Percentiles rank a stretch among this genome's conserved stretches.
Evolutionary conservation across 164 flowering plant species (phyloP).

Genomic region (Vitis amurensis): DNA sequence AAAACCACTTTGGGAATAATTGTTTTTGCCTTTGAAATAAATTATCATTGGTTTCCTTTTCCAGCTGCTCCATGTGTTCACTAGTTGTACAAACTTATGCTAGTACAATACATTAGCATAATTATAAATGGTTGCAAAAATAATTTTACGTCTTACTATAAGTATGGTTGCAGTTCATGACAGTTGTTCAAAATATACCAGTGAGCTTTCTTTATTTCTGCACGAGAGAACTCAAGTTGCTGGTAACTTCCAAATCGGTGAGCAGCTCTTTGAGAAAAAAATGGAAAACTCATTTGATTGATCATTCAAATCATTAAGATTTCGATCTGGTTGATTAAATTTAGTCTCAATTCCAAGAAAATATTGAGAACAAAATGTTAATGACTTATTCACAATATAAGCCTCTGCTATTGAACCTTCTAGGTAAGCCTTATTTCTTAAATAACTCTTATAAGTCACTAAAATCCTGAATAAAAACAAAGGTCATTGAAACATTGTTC

Average conservation of each 20-base stretch:
- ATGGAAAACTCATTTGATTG: not conserved
- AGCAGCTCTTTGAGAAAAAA: not conserved
- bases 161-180: not conserved
- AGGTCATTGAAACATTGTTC: too few relatives aligned
- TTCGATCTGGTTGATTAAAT: not conserved
- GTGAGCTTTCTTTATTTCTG: not conserved
- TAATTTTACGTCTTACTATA: not conserved
- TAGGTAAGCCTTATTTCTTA: not conserved
- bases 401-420: conserved; percentile 3
- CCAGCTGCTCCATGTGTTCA: too few relatives aligned
- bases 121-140: too few relatives aligned
- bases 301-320: not conserved
- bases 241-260: not conserved
- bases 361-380: not conserved
- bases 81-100: too few relatives aligned
- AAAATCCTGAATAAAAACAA: too few relatives aligned
- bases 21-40: too few relatives aligned
- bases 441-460: not conserved
- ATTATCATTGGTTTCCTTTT: too few relatives aligned
- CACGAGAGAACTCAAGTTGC: too few relatives aligned
- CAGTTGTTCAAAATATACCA: not conserved
- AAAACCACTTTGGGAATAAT: too few relatives aligned
- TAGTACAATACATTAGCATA: too few relatives aligned
- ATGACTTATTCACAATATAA: not conserved
- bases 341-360: not conserved